Percentiles rank a stretch among this genome's conserved stretches.
These are phyloP conservation scores for Botrytis medusae DNA, from an alignment of 2,329 filamentous ascomycete species.

Conservation along the genomic window DNA sequence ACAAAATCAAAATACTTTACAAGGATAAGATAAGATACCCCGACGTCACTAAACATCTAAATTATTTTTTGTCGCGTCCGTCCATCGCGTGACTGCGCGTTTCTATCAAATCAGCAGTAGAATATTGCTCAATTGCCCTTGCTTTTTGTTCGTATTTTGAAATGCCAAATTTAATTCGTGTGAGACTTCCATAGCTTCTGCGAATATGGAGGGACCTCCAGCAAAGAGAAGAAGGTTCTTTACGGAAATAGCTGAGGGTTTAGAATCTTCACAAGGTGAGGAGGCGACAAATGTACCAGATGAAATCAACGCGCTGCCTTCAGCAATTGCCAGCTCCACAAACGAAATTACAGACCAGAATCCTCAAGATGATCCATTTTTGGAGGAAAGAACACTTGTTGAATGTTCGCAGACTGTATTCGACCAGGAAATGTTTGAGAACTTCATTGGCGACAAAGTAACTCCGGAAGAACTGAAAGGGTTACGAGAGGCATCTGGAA, in stretches of 20 bases:
- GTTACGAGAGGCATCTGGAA: constrained; percentile 55
- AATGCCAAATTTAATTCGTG: neutral
- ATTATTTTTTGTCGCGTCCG: constrained; percentile 24
- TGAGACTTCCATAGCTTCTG: neutral
- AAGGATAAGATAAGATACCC: neutral
- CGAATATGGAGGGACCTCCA: constrained; percentile 46
- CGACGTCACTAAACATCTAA: constrained; percentile 25
- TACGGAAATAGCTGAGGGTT: constrained; percentile 38
- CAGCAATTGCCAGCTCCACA: neutral
- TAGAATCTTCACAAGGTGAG: constrained; percentile 29
- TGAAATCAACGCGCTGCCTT: constrained; percentile 36
- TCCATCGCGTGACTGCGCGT: constrained; percentile 30
- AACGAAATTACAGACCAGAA: constrained; percentile 2
- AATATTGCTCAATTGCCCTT: neutral
- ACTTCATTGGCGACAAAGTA: constrained; percentile 59
- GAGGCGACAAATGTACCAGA: constrained; percentile 29
- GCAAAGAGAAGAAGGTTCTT: constrained; percentile 51
- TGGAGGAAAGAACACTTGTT: neutral
- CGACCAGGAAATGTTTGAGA: constrained; percentile 57
- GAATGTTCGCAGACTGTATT: constrained; percentile 44
- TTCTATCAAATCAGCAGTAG: constrained; percentile 22
- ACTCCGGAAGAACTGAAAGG: constrained; percentile 48
- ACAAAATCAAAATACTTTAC: neutral
- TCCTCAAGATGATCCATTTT: constrained; percentile 2
- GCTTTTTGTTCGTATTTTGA: neutral